Evolutionary conservation across 345 rosid species (phyloP), one percentile per base, ranked within the genome.

Genomic region (Populus deltoides): DNA sequence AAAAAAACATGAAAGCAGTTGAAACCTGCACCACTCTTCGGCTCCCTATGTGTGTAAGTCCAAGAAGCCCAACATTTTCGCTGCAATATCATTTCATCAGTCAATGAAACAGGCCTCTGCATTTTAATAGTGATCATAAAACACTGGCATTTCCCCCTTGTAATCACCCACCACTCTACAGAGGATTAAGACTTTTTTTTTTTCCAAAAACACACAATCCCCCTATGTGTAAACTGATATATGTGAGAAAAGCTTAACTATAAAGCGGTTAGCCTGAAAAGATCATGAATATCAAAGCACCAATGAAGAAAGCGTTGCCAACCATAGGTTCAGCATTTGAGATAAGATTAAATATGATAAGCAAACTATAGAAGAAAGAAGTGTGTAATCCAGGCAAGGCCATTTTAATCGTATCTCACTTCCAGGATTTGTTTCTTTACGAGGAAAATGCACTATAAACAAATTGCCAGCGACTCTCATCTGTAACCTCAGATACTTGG

Each of bases 11-110:
- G 92, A 96, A 96, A 72, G 79, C 97, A 72, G 99, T 92, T 47
- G 99, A 92, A 70, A 96, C 81, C 86, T 96, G 98, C 80, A 96
- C 93, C 66, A 89, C 98, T 82, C 99, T 87, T 86, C 99, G 88
- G 90, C 99, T 96, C 71, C 99, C 99, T 75, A 93, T 90, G 78
- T 79, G 89, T 6, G 98, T 96, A 18, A 92, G 87, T 79, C 97
- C 98, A 45, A 93, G 94, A 45, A 96, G 97, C 83, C 99, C 98
- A 8, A 93, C 94, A 79, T 96, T 96, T 90, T 96, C 99, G 66
- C 99, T 95, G 94, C 84, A 87, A 65, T 45, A 82, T 55, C 73
- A 78, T 70, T 4, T 7, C 45, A 71, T 36, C 61, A 72, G n/a
- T 38, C 11, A 74, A 51, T 47, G 47, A 65, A 75, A 80, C 15